Percentiles rank a stretch among this genome's conserved stretches.
Evolutionary conservation across 2,329 filamentous ascomycete genomes (phyloP).

Genomic region (Alternaria longipes): DNA sequence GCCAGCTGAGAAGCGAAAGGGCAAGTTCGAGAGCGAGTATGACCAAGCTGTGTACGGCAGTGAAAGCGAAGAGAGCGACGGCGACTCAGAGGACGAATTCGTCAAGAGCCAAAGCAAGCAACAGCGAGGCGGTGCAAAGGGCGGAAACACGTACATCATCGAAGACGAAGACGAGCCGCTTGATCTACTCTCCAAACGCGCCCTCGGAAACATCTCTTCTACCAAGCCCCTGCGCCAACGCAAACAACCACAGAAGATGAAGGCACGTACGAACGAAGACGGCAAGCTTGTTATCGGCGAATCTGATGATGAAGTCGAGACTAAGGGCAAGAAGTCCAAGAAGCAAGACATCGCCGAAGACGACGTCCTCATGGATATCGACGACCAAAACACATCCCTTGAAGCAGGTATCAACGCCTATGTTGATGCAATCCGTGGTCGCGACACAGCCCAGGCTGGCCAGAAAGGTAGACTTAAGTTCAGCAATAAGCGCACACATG

Average conservation of each 20-base stretch:
- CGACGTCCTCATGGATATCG: constrained; percentile 68
- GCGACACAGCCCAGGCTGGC: constrained; percentile 65
- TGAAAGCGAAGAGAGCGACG: constrained; percentile 65
- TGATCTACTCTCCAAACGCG: constrained; percentile 87
- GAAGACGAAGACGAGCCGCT: constrained; percentile 95
- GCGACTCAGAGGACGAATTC: constrained; percentile 49
- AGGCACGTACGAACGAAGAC: constrained; percentile 69
- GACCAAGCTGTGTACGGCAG: constrained; percentile 92
- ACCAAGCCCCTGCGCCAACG: constrained; percentile 78
- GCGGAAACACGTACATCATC: constrained; percentile 80
- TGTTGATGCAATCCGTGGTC: constrained; percentile 67
- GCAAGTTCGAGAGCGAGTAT: constrained; percentile 88
- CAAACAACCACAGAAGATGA: constrained; percentile 57
- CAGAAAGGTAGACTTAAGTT: constrained; percentile 70
- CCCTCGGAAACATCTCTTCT: constrained; percentile 90
- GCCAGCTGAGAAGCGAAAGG: constrained; percentile 55
- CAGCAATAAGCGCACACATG: constrained; percentile 59
- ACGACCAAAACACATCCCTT: constrained; percentile 56
- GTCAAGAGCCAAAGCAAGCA: constrained; percentile 45
- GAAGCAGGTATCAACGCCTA: constrained; percentile 68
- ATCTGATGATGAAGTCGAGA: constrained; percentile 50
- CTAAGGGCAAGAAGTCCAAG: constrained; percentile 48
- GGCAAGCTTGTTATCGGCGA: constrained; percentile 80
- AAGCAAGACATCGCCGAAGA: constrained; percentile 46
- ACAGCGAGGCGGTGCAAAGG: constrained; percentile 52